A percentile compares a stretch with the other conserved stretches of the same genome.
Evolutionary conservation across 2,329 filamentous ascomycete species (phyloP).

Genomic region (Claviceps sp.): DNA sequence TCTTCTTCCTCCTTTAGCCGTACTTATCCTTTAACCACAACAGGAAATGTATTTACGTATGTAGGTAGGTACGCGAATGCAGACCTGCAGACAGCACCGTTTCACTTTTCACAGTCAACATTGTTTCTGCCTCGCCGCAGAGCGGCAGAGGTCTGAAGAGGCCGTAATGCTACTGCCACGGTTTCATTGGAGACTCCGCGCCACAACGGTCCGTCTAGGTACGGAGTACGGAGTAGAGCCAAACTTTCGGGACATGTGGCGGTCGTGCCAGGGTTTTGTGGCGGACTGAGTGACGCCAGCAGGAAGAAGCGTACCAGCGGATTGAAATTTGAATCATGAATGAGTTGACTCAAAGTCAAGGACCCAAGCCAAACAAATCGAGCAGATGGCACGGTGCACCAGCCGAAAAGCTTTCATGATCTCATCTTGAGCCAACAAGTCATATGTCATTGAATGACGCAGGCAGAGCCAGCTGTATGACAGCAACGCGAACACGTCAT

Average conservation of each 20-base stretch:
- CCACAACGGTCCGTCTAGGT: neutral
- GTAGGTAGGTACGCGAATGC: neutral
- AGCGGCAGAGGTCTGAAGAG: neutral
- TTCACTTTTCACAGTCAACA: neutral
- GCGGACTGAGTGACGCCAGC: neutral
- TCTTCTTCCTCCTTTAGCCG: neutral
- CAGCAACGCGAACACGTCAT: neutral
- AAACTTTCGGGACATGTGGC: slow-evolving; percentile 1
- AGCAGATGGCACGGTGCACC: neutral
- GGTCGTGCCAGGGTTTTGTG: neutral
- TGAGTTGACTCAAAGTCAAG: neutral
- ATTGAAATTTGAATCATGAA: neutral
- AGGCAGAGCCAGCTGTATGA: neutral
- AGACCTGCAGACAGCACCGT: neutral
- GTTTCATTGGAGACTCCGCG: neutral
- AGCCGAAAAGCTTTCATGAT: too few species aligned
- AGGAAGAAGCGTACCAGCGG: neutral
- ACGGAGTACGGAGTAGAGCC: neutral
- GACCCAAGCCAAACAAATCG: neutral
- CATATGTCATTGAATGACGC: too few species aligned
- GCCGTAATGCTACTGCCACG: neutral
- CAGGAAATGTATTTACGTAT: neutral
- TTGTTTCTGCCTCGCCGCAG: neutral
- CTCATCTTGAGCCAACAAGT: too few species aligned
- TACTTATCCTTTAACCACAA: neutral